Percentiles rank a stretch among this genome's conserved stretches.
These are phyloP conservation scores for Cladosporium austrohemisphaericum DNA, from an alignment of 2,329 filamentous ascomycete genomes.

Conservation along the genomic window DNA sequence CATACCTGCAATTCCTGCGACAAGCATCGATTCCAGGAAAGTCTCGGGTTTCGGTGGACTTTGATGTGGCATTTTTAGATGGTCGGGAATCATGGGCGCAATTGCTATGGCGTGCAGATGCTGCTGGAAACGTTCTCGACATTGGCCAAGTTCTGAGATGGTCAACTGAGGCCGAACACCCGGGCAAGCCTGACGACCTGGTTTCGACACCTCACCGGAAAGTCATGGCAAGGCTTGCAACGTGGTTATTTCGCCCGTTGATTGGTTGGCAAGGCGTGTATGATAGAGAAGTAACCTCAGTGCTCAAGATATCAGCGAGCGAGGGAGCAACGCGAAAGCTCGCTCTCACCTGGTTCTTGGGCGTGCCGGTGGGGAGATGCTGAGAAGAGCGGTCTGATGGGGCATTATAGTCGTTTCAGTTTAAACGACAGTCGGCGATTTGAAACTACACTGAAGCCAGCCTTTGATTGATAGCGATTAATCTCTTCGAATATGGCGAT, in stretches of 20 bases:
- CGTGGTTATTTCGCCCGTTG: not conserved
- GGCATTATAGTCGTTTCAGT: too few species aligned
- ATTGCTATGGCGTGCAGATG: not conserved
- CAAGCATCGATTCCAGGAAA: not conserved
- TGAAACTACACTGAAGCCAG: too few species aligned
- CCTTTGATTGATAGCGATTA: too few species aligned
- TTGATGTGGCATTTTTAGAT: not conserved
- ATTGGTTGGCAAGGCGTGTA: not conserved
- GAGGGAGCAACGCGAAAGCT: not conserved
- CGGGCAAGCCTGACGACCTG: not conserved
- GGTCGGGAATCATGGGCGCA: not conserved
- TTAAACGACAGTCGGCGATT: too few species aligned
- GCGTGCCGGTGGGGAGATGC: conserved; percentile 1
- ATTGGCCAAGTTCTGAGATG: not conserved
- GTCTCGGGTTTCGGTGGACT: too few species aligned
- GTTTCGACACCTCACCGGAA: not conserved
- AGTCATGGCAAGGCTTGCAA: not conserved
- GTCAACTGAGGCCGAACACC: not conserved
- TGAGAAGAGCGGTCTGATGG: not conserved
- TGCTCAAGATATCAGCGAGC: conserved; percentile 1
- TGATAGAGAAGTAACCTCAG: not conserved
- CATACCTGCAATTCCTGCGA: conserved; percentile 9
- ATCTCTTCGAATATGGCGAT: too few species aligned
- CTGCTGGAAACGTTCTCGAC: not conserved
- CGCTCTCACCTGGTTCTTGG: conserved; percentile 1